Percentiles rank a stretch among this genome's conserved stretches.
phyloP scores from a whole-genome alignment of 306 rosid genomes.

The Cucurbita ficifolia region DNA sequence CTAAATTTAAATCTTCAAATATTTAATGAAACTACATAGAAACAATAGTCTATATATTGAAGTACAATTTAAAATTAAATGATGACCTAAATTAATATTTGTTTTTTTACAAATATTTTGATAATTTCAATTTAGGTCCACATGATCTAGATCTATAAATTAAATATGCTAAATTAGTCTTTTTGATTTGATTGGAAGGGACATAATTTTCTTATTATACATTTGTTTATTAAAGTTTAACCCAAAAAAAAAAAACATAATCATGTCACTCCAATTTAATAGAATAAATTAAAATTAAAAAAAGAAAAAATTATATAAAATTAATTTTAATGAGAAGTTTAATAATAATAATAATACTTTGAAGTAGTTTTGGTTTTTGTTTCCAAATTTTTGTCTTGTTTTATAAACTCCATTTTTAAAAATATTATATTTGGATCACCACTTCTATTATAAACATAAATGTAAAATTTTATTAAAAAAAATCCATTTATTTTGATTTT shows the following conservation, averaged over 20 bases:
- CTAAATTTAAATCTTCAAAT: neutral
- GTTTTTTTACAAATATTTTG: neutral
- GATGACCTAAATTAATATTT: neutral
- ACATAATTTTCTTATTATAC: neutral
- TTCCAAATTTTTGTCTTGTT: neutral
- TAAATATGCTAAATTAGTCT: neutral
- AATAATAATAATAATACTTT: neutral
- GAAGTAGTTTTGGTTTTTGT: neutral
- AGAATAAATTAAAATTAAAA: neutral
- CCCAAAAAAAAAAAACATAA: neutral
- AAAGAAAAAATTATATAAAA: neutral
- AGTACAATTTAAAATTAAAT: neutral
- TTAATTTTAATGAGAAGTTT: neutral
- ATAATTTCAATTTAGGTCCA: neutral
- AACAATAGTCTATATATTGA: neutral
- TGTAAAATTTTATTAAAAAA: too few relatives aligned
- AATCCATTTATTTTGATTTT: too few relatives aligned
- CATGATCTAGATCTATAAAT: neutral
- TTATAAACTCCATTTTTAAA: neutral
- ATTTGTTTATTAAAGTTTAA: neutral
- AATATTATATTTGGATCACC: too few relatives aligned
- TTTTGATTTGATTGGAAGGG: neutral
- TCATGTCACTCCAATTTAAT: neutral
- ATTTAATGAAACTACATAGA: neutral
- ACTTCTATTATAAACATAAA: too few relatives aligned